Conservation (phyloP, 305 asterid species). For the Solanum hybrid region DNA sequence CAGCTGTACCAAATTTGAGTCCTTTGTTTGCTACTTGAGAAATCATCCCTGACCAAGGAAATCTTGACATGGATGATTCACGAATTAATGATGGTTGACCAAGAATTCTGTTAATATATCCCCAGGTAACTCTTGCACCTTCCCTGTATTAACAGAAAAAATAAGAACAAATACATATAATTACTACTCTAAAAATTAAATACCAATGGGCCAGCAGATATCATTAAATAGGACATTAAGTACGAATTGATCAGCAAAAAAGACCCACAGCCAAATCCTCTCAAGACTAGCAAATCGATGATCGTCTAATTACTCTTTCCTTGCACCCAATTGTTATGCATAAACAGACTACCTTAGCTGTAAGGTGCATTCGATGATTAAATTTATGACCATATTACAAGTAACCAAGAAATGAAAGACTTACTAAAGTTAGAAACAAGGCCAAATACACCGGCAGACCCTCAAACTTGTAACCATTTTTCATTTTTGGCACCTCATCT, state of each 20-base stretch:
- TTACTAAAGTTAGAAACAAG: neutral
- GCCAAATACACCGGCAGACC: neutral
- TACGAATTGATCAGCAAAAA: neutral
- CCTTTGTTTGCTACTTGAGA: slow-evolving; percentile 47
- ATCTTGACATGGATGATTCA: slow-evolving; percentile 90
- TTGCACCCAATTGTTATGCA: neutral
- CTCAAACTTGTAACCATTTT: neutral
- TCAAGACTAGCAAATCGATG: neutral
- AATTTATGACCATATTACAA: neutral
- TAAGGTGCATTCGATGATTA: neutral
- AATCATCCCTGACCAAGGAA: slow-evolving; percentile 82
- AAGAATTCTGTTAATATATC: slow-evolving; percentile 83
- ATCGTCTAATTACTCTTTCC: neutral
- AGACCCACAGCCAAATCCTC: neutral
- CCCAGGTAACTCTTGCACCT: slow-evolving; percentile 96
- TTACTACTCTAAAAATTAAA: neutral
- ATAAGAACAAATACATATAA: neutral
- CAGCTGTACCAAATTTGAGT: slow-evolving; percentile 36
- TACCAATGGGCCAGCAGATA: neutral
- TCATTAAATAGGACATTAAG: neutral
- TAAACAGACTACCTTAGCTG: neutral
- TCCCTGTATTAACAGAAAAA: slow-evolving; percentile 48
- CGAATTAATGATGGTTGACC: slow-evolving; percentile 99
- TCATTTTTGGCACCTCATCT: neutral
- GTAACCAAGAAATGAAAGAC: neutral